These are phyloP conservation scores for Mariannaea sp. DNA, from an alignment of 2,329 filamentous ascomycete genomes.

Conservation along the genomic window DNA sequence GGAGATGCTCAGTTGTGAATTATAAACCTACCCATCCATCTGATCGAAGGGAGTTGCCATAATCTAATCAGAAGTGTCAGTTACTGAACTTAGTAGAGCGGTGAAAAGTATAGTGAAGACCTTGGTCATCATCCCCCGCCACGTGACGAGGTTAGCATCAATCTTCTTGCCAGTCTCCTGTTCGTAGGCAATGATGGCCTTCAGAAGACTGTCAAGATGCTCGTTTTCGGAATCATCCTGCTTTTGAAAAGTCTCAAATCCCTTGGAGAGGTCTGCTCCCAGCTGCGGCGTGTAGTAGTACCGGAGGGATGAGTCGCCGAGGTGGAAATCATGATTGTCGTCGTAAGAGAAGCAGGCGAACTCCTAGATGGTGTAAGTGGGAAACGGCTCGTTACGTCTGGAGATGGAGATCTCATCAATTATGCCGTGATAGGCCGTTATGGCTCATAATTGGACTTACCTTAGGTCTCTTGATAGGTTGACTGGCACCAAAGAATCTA, in stretches of 20 bases:
- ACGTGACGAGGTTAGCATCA: slow-evolving; percentile 83
- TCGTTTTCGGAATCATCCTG: slow-evolving; percentile 83
- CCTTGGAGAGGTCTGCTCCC: slow-evolving; percentile 74
- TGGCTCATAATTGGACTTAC: slow-evolving; percentile 46
- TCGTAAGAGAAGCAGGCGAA: slow-evolving; percentile 95
- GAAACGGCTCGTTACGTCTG: background rate
- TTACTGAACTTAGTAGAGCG: background rate
- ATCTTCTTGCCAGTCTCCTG: slow-evolving; percentile 67
- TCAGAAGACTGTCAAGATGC: slow-evolving; percentile 83
- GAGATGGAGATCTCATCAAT: background rate
- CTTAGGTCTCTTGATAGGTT: slow-evolving; percentile 75
- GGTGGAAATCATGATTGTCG: slow-evolving; percentile 74
- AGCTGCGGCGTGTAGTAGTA: slow-evolving; percentile 85
- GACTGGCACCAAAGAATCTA: slow-evolving; percentile 69
- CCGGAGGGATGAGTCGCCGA: slow-evolving; percentile 78
- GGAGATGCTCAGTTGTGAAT: too few relatives aligned
- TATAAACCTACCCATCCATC: slow-evolving; percentile 68
- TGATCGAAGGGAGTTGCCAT: slow-evolving; percentile 83
- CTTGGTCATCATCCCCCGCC: slow-evolving; percentile 99
- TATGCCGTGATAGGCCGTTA: background rate
- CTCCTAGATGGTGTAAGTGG: slow-evolving; percentile 60
- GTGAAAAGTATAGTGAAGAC: slow-evolving; percentile 52
- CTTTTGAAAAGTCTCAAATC: slow-evolving; percentile 82
- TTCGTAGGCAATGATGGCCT: slow-evolving; percentile 76
- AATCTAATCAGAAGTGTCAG: slow-evolving; percentile 64